Evolutionary conservation across 2,329 filamentous ascomycete genomes (phyloP).

Genomic region (Rutstroemia sydowiana): DNA sequence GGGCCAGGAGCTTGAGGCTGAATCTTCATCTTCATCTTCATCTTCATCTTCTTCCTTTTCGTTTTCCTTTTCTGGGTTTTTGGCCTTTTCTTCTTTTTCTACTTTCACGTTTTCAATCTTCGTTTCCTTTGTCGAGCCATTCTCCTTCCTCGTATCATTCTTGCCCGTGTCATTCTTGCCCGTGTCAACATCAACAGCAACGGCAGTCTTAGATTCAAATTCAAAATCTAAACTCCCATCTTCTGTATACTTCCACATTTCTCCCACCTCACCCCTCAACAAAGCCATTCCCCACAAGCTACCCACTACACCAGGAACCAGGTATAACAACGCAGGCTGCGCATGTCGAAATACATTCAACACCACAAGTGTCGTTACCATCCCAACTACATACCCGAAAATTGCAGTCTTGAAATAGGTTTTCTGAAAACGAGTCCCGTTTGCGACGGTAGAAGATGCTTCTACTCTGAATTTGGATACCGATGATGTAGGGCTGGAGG

Average conservation of each 20-base stretch:
- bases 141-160: conserved; percentile 10
- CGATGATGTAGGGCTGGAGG: not conserved
- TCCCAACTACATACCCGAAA: conserved; percentile 68
- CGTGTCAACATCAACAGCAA: not conserved
- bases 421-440: conserved; percentile 57
- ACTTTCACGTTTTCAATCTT: not conserved
- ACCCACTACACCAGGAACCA: conserved; percentile 77
- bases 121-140: not conserved
- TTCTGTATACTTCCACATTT: conserved; percentile 81
- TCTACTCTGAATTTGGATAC: too few species aligned
- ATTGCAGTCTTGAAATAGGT: conserved; percentile 77
- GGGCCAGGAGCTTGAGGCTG: too few species aligned
- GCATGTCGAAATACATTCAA: conserved; percentile 73
- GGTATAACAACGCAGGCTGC: conserved; percentile 85
- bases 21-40: conserved; percentile 10
- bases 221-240: conserved; percentile 46
- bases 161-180: conserved; percentile 12
- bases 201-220: not conserved
- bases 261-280: conserved; percentile 59
- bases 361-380: conserved; percentile 68
- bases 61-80: conserved; percentile 2
- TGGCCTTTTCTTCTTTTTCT: conserved; percentile 2
- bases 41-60: conserved; percentile 5
- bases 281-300: conserved; percentile 69
- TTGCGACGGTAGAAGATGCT: not conserved